phyloP scores from a whole-genome alignment of 148 eudicot genomes.

The Vaccinium myrtillus region DNA sequence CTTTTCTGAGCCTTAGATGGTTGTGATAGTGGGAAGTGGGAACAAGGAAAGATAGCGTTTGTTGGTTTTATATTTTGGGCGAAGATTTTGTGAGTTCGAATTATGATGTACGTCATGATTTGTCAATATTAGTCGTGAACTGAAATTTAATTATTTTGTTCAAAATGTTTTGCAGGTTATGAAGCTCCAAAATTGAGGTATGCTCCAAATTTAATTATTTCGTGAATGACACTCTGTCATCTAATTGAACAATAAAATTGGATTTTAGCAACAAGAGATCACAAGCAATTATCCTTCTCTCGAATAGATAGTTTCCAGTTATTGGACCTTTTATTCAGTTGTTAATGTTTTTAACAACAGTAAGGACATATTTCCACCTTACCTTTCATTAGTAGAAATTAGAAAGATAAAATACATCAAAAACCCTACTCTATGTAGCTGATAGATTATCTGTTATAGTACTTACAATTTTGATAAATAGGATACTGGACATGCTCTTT shows the following conservation, averaged over 20 bases:
- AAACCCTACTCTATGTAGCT: no score
- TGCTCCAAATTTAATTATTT: background rate
- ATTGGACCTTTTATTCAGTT: no score
- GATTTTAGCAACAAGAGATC: background rate
- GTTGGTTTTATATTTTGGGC: background rate
- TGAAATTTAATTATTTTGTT: background rate
- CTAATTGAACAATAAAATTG: background rate
- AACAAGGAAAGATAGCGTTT: background rate
- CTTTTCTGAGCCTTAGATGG: background rate
- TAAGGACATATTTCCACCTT: background rate
- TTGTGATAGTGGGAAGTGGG: background rate
- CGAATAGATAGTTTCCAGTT: no score
- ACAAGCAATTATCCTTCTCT: background rate
- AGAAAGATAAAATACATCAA: background rate
- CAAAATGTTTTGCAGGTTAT: slow-evolving; percentile 44
- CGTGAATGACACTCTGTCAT: background rate
- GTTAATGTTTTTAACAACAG: no score
- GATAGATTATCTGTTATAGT: background rate
- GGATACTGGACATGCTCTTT: no score
- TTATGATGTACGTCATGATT: background rate
- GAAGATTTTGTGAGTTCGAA: background rate
- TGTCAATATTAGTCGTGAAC: background rate
- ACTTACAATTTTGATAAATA: background rate
- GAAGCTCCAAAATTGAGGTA: slow-evolving; percentile 78
- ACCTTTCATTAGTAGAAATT: background rate